Conservation (phyloP, 2,329 filamentous ascomycete species). For the Ophiostoma quercus region DNA sequence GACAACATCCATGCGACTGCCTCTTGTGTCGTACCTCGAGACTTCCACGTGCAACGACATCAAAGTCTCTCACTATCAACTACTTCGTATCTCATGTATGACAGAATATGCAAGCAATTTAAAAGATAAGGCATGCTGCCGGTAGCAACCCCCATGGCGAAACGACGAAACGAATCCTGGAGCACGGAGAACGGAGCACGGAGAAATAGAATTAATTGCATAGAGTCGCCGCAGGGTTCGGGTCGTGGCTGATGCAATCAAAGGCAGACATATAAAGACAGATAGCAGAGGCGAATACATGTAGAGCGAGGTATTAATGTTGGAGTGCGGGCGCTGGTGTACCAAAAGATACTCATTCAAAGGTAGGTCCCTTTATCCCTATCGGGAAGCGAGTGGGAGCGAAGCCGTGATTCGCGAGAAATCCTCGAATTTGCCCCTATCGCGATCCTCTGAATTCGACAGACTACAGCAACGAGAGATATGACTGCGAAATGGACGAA, state of each 20-base stretch:
- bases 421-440: slow-evolving; percentile 17
- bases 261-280: too few species aligned
- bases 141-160: background rate
- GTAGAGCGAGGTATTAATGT: background rate
- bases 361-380: background rate
- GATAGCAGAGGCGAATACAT: background rate
- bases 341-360: background rate
- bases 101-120: slow-evolving; percentile 4
- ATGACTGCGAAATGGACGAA: background rate
- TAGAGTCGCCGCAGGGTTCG: background rate
- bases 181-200: slow-evolving; percentile 3
- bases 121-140: background rate
- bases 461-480: background rate
- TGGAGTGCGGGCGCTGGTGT: background rate
- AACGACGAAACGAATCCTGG: background rate
- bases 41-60: too few species aligned
- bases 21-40: background rate
- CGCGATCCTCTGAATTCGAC: slow-evolving; percentile 7
- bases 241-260: background rate
- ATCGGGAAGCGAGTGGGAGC: background rate
- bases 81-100: background rate
- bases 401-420: background rate
- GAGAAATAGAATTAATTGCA: background rate
- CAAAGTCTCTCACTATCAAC: background rate
- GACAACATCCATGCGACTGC: background rate